phyloP scores from a whole-genome alignment of 768 basidiomycete species.

The Aureoboletus auriporus region DNA sequence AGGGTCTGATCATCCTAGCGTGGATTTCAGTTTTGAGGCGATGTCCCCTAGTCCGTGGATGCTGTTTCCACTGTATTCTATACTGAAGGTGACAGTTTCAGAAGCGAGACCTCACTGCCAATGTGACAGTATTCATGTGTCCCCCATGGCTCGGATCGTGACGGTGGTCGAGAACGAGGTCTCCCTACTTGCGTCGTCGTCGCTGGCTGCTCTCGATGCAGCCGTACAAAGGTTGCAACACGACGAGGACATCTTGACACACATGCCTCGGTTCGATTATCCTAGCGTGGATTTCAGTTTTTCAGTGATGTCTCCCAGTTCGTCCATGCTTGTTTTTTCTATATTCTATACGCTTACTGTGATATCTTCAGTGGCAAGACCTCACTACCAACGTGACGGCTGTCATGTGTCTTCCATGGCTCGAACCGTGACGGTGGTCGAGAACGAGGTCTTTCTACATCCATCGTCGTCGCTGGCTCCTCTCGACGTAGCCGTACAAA shows the following conservation, averaged over 20 bases:
- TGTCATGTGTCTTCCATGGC: slow-evolving; percentile 5
- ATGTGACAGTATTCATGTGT: slow-evolving; percentile 1
- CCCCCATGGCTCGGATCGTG: neutral
- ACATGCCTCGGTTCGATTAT: neutral
- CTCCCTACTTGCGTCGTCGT: neutral
- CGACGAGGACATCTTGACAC: neutral
- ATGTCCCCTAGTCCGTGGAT: too few relatives aligned
- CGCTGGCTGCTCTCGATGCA: neutral
- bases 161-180: neutral
- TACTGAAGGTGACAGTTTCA: slow-evolving; percentile 5
- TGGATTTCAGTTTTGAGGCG: too few relatives aligned
- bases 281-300: slow-evolving; percentile 1
- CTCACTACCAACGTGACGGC: slow-evolving; percentile 1
- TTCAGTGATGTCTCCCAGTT: slow-evolving; percentile 1
- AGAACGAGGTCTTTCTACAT: neutral
- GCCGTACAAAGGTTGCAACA: neutral
- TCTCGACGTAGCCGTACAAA: neutral
- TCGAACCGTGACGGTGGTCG: neutral
- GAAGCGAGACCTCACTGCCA: neutral
- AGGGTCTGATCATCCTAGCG: neutral
- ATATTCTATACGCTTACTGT: neutral
- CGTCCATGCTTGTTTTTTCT: neutral
- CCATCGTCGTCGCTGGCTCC: neutral
- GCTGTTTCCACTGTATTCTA: too few relatives aligned
- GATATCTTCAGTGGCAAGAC: slow-evolving; percentile 1